Conservation (phyloP, 345 rosid species). For the Eucalyptus curtisii region DNA sequence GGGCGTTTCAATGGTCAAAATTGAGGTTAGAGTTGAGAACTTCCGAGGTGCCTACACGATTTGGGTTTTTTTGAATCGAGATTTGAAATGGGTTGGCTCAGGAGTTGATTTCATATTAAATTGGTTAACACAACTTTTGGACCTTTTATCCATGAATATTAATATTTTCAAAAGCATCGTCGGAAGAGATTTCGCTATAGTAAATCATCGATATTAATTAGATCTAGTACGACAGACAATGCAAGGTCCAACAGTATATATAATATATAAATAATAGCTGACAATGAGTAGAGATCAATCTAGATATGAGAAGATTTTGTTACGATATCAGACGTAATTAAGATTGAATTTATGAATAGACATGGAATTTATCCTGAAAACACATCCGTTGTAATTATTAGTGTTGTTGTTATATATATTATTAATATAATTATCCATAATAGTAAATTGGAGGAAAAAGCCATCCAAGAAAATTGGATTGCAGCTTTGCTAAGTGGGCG, state of each 20-base stretch:
- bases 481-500: neutral
- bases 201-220: neutral
- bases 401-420: neutral
- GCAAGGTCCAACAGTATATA: fast-evolving
- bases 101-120: neutral
- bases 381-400: neutral
- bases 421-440: neutral
- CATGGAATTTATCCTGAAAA: neutral
- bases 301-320: neutral
- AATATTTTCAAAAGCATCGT: neutral
- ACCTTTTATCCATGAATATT: neutral
- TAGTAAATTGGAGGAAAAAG: neutral
- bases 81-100: neutral
- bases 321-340: neutral
- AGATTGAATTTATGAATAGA: neutral
- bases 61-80: neutral
- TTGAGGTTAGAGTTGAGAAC: neutral
- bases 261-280: fast-evolving
- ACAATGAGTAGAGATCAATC: too few species aligned
- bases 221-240: fast-evolving
- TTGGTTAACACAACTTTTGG: fast-evolving
- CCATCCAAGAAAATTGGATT: neutral
- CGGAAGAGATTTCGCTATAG: fast-evolving
- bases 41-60: neutral
- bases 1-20: fast-evolving